These are phyloP conservation scores for Trypanosoma caninum DNA, from an alignment of 208 protist genomes.

Conservation along the genomic window DNA sequence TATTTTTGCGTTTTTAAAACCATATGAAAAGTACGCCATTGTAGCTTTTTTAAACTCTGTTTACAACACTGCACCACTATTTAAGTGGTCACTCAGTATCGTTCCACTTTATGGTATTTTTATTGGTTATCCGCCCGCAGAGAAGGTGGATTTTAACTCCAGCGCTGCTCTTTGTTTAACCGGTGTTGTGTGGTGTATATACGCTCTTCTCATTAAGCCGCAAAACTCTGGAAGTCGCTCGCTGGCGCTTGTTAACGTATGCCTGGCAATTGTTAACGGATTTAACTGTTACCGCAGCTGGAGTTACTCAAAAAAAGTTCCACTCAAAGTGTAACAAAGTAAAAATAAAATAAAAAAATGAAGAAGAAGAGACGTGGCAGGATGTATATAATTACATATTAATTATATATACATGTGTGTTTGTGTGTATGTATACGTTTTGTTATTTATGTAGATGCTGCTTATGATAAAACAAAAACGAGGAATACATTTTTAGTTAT, in stretches of 20 bases:
- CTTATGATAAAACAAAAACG: neutral
- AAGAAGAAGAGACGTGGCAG: no score
- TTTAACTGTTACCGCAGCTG: conserved; percentile 79
- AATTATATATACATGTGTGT: no score
- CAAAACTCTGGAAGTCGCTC: conserved; percentile 87
- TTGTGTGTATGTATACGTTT: no score
- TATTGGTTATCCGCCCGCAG: conserved; percentile 65
- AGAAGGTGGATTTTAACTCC: conserved; percentile 90
- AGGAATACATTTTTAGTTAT: neutral
- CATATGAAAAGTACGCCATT: conserved; percentile 64
- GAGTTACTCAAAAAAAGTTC: conserved; percentile 34
- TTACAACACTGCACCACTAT: conserved; percentile 80
- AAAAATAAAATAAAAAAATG: no score
- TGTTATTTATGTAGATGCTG: no score
- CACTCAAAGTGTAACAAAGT: conserved; percentile 3
- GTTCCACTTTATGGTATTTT: conserved; percentile 87
- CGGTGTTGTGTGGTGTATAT: conserved; percentile 83
- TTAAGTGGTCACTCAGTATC: conserved; percentile 88
- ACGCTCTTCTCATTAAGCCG: conserved; percentile 84
- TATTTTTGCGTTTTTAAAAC: conserved; percentile 71
- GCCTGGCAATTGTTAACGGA: conserved; percentile 78
- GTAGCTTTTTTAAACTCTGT: conserved; percentile 84
- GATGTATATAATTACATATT: no score
- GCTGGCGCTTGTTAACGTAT: conserved; percentile 77
- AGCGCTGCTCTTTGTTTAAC: conserved; percentile 73